phyloP scores from a whole-genome alignment of 192 early-diverging fungal genomes.

The Geranomyces michiganensis region DNA sequence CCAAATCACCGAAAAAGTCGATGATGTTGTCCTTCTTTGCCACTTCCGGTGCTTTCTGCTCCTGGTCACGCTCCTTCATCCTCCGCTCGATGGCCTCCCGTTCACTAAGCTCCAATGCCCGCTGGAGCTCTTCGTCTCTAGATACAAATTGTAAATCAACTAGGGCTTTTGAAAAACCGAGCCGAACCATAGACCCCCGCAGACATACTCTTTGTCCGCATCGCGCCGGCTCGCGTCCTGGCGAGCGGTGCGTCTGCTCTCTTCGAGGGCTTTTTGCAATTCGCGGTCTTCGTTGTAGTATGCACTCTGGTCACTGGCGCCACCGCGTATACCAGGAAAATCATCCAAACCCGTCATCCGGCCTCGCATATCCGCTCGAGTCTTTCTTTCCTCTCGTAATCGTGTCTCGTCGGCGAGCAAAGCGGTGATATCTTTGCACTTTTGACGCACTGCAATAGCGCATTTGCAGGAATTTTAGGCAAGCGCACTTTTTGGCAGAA shows the following conservation, averaged over 20 bases:
- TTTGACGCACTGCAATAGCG: slow-evolving; percentile 88
- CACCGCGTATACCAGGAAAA: slow-evolving; percentile 13
- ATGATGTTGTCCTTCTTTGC: slow-evolving; percentile 41
- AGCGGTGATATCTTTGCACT: slow-evolving; percentile 86
- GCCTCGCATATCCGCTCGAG: slow-evolving; percentile 64
- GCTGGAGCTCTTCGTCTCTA: slow-evolving; percentile 48
- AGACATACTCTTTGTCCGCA: slow-evolving; percentile 26
- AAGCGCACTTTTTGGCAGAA: not conserved
- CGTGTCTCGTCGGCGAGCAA: slow-evolving; percentile 78
- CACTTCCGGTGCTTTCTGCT: not conserved
- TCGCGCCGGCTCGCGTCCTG: slow-evolving; percentile 56
- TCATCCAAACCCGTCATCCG: slow-evolving; percentile 51
- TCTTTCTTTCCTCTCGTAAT: slow-evolving; percentile 75
- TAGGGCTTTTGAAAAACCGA: not conserved
- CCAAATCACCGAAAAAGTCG: slow-evolving; percentile 51
- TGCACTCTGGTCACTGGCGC: slow-evolving; percentile 36
- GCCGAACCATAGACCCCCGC: not conserved
- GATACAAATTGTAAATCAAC: not conserved
- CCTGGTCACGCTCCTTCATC: slow-evolving; percentile 29
- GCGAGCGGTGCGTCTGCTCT: slow-evolving; percentile 70
- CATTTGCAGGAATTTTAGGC: slow-evolving; percentile 4
- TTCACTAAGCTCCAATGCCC: slow-evolving; percentile 52
- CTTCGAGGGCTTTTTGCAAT: slow-evolving; percentile 79
- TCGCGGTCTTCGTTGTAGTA: slow-evolving; percentile 78
- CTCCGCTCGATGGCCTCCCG: slow-evolving; percentile 41